Evolutionary conservation across 2,329 filamentous ascomycete genomes (phyloP), one percentile per base, ranked within the genome.

Genomic region (Exophiala sideris): DNA sequence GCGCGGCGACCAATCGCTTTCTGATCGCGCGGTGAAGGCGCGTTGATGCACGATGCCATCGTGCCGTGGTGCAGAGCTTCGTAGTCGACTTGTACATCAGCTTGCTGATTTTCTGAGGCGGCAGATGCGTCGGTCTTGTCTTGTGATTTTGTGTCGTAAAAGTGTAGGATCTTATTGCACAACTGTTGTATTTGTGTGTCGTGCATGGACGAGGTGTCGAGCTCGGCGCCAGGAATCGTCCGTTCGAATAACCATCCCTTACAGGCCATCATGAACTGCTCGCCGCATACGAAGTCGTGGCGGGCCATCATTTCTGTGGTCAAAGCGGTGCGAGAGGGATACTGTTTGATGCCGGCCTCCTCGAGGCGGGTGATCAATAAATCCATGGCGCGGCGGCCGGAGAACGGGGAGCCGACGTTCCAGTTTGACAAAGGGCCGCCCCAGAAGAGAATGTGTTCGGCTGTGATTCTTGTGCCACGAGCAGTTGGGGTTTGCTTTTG

Each of bases 391-490:
- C 42, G 36, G 5, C 35, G 16, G 11, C 56, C 56, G 1, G 41
- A 29, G 39, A 56, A 56, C 1, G 38, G 18, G 8, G 18, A n/a
- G 7, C 36, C 45, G 5, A 42, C 6, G 35, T 56, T 38, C 48
- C 47, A 56, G 68, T 97, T 75, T 1, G 92, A 97, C 80, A 97
- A 96, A 44, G 97, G 80, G 62, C 94, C 94, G 54, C 92, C 92
- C 69, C 97, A 94, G 32, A 99, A 84, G 16, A 95, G 89, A 57
- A 99, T 83, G 74, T 87, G 96, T 72, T 95, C 95, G 62, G 85
- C 80, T 64, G 54, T 53, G 34, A 50, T 50, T 5, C 48, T 40
- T 18, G 41, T 39, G 20, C 50, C 34, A 24, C 39, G 44, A 9
- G 24, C 20, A 12, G 12, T 9, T 42, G 40, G 12, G 11, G 18